Evolutionary conservation across 2,329 filamentous ascomycete genomes (phyloP).

Genomic region (Alternaria brassicae): DNA sequence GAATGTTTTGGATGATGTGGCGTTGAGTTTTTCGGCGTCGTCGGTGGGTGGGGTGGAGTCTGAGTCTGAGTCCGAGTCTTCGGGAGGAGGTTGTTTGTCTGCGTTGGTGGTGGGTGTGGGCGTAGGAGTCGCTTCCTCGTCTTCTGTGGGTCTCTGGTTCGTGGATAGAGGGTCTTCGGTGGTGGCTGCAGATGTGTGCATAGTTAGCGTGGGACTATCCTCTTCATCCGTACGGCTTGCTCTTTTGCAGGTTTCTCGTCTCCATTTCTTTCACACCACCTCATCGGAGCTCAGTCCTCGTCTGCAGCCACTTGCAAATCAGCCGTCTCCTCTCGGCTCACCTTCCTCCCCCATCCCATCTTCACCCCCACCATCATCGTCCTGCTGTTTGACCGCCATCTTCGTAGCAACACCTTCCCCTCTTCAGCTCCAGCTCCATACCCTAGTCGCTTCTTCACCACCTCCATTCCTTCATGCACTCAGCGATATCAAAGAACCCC

Average conservation of each 20-base stretch:
- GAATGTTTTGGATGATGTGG: background rate
- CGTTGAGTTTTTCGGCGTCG: background rate
- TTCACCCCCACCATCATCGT: background rate
- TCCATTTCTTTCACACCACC: background rate
- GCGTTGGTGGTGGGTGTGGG: background rate
- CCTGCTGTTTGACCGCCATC: background rate
- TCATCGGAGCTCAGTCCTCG: background rate
- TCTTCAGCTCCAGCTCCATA: background rate
- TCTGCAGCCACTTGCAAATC: background rate
- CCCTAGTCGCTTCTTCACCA: background rate
- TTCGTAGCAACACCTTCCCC: background rate
- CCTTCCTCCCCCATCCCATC: background rate
- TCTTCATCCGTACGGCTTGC: background rate
- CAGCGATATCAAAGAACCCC: background rate
- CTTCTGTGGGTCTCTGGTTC: background rate
- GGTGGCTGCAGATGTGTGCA: background rate
- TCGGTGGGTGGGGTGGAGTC: background rate
- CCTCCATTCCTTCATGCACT: background rate
- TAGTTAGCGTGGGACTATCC: background rate
- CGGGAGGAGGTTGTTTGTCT: too few relatives aligned
- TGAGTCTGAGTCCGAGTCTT: too few relatives aligned
- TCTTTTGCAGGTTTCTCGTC: background rate
- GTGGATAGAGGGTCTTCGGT: background rate
- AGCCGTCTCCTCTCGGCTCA: background rate
- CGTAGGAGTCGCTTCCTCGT: background rate